Base-by-base conservation (phyloP, 2,329 filamentous ascomycete species). In the Penicillium polonicum region DNA sequence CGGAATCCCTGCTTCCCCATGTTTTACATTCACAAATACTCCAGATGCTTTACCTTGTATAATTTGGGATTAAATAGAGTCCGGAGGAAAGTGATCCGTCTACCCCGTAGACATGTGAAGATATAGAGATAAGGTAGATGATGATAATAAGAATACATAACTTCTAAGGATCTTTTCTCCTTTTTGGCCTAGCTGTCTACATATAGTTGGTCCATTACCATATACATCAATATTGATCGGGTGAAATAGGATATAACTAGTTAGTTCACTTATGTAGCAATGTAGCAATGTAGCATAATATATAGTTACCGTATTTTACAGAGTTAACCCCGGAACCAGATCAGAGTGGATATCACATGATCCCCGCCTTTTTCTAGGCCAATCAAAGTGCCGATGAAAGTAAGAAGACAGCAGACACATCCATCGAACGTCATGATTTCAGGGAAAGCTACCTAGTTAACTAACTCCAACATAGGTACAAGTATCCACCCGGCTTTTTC, bases 341-440 rank as follows among this genome's bases (percentile, higher is more conserved):
- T 5, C 31, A 33, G 48, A 2, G 60, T 48, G 50, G 52, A 19
- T 59, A 65, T 70, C 65, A 68, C 64, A 65, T 71, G 68, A 70
- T 65, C 49, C 48, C 36, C 53, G 21, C 50, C 23, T 57, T 60
- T 59, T 60, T 31, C 38, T 15, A 2, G 9, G 2, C 63, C 64
- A 65, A 65, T 65, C 4, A 53, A n/a, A 48, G 23, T 6, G 10
- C 9, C 29, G 23, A 35, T 55, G 41, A 65, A 56, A 49, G 52
- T 63, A 48, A 60, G 46, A 35, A 19, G 36, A 38, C 35, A 35
- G 13, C 7, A 17, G 15, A 17, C 15, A n/a, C 19, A 39, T n/a
- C 7, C 27, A 39, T 19, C 7, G 2, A 38, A 53, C 44, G 35
- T 45, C 46, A 52, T 39, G 48, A 36, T 25, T 49, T 55, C 17